These are phyloP conservation scores for Achaetomium macrosporum DNA, from an alignment of 2,329 filamentous ascomycete genomes.

Conservation along the genomic window DNA sequence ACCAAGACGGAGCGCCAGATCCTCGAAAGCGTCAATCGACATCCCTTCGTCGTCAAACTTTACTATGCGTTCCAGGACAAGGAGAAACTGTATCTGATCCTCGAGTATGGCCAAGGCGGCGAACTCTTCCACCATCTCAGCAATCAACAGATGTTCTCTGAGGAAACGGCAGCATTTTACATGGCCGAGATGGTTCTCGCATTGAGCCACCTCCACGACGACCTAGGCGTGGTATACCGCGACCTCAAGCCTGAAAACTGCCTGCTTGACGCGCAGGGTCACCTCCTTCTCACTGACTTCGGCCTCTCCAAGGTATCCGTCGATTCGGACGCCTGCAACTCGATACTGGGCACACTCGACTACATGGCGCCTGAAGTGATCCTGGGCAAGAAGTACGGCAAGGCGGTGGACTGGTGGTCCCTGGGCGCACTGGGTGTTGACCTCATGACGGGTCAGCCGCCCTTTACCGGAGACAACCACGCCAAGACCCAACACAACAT, in stretches of 20 bases:
- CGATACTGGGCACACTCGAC: constrained; percentile 88
- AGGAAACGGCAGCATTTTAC: constrained; percentile 88
- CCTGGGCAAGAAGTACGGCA: constrained; percentile 80
- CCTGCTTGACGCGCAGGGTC: constrained; percentile 82
- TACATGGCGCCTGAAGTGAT: constrained; percentile 99
- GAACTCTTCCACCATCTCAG: constrained; percentile 95
- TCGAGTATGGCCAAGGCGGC: constrained; percentile 95
- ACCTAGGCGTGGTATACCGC: constrained; percentile 89
- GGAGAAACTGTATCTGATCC: constrained; percentile 93
- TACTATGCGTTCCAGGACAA: constrained; percentile 98
- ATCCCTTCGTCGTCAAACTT: constrained; percentile 96
- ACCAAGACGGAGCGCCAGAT: constrained; percentile 96
- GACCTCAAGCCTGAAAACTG: constrained; percentile 98
- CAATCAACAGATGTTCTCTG: constrained; percentile 90
- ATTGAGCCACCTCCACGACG: constrained; percentile 85
- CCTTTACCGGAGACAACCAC: constrained; percentile 86
- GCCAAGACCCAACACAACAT: constrained; percentile 96
- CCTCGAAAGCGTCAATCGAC: constrained; percentile 89
- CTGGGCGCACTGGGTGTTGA: constrained; percentile 90
- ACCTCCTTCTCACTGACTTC: constrained; percentile 93
- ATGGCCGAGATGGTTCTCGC: constrained; percentile 98
- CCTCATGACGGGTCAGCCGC: constrained; percentile 84
- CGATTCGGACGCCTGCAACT: constrained; percentile 69
- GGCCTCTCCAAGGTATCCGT: constrained; percentile 91
- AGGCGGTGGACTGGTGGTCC: constrained; percentile 98